Evolutionary conservation across 352 stramenopile species (phyloP), one percentile per base, ranked within the genome.

Genomic region (Thalassiosira delicatula): DNA sequence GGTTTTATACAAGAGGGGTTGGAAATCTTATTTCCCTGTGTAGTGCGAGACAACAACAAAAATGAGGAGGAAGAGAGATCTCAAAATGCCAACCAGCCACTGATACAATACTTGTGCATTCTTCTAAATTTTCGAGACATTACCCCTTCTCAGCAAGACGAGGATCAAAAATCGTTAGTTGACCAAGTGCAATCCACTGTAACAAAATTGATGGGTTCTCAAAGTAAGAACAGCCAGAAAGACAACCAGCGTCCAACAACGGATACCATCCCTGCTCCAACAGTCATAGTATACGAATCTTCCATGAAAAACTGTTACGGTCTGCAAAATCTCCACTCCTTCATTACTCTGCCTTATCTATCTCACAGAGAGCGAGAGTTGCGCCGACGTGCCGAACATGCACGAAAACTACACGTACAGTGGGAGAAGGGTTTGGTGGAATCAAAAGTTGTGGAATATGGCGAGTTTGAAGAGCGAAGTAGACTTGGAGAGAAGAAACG

Each of bases 301-400:
- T 83, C 71, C 21, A 88, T 83, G 81, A 61, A 60, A 46, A 70
- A 84, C 37, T 80, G 73, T 61, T 88, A 83, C 49, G 76, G 81
- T 17, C 54, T 88, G 33, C 42, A 70, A 30, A 51, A 78, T 29
- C 54, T 88, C 27, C 59, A 85, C 60, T 85, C 81, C 0, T 88
- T 88, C 66, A 83, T 88, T 25, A 56, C 68, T 46, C 54, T 88
- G 40, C 81, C 81, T 8, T 88, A 88, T 32, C 35, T 83, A 35
- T 71, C 44, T 61, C 49, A 61, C 11, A 87, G 81, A 35, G 80
- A 87, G 62, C 8, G 51, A 21, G 44, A 87, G 70, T 80, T 81
- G n/a, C 14, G 44, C 53, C 59, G 63, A 44, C 69, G 66, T 63
- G 65, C 66, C 3, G 62, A 78, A 30, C 27, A 78, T 68, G 56